Conservation (phyloP, 2,329 filamentous ascomycete genomes). For the Ilyonectria destructans region DNA sequence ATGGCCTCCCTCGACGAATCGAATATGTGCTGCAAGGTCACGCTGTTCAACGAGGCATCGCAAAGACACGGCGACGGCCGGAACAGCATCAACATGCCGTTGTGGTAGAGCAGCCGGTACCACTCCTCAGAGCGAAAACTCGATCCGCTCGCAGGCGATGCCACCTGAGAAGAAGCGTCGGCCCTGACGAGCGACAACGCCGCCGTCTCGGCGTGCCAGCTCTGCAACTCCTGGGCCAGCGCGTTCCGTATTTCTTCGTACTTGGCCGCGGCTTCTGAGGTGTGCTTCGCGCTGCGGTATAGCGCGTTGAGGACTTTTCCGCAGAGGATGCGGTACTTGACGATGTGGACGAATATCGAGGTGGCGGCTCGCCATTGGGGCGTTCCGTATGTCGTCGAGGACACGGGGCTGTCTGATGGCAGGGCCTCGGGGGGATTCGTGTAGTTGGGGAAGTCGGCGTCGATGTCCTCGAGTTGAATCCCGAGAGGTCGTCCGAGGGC, state of each 20-base stretch:
- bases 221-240: constrained; percentile 51
- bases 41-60: constrained; percentile 46
- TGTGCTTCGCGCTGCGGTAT: constrained; percentile 50
- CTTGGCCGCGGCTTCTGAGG: constrained; percentile 18
- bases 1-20: constrained; percentile 58
- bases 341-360: constrained; percentile 57
- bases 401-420: constrained; percentile 32
- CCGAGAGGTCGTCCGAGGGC: constrained; percentile 60
- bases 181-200: constrained; percentile 49
- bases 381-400: constrained; percentile 41
- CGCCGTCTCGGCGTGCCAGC: constrained; percentile 51
- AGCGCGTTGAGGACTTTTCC: constrained; percentile 57
- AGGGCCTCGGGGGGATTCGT: constrained; percentile 40
- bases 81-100: constrained; percentile 61
- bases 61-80: constrained; percentile 57
- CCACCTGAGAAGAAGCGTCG: constrained; percentile 30
- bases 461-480: constrained; percentile 59
- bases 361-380: constrained; percentile 48
- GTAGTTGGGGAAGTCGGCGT: constrained; percentile 54
- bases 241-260: constrained; percentile 38
- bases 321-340: constrained; percentile 59
- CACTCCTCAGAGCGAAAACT: constrained; percentile 60
- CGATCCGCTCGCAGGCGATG: constrained; percentile 49
- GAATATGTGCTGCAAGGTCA: constrained; percentile 57
- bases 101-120: constrained; percentile 62